Percentiles rank a stretch among this genome's conserved stretches.
These are phyloP conservation scores for Purpureocillium takamizusanense DNA, from an alignment of 2,329 filamentous ascomycete genomes.

Conservation along the genomic window DNA sequence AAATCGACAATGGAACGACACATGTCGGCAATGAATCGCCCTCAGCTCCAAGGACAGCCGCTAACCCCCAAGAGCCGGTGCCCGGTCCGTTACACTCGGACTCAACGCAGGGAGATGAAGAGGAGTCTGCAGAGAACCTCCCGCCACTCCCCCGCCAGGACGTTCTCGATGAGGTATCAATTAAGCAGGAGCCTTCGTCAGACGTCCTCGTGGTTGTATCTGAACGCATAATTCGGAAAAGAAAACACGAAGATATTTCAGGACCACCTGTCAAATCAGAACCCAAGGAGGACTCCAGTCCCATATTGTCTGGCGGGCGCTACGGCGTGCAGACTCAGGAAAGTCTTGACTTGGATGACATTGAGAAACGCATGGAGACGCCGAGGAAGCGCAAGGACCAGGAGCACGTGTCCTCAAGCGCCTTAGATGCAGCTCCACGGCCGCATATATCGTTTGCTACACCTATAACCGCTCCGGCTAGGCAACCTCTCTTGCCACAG, in stretches of 20 bases:
- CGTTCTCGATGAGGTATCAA: constrained; percentile 4
- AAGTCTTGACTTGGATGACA: constrained; percentile 47
- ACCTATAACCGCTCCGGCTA: not conserved
- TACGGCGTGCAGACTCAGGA: constrained; percentile 33
- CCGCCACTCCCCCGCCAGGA: constrained; percentile 11
- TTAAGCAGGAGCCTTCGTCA: constrained; percentile 47
- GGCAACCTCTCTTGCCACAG: too few relatives aligned
- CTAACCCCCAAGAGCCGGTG: constrained; percentile 5
- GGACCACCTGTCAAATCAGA: constrained; percentile 34
- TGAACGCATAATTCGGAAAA: constrained; percentile 39
- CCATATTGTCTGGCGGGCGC: constrained; percentile 11
- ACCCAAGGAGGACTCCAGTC: constrained; percentile 16
- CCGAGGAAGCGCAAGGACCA: constrained; percentile 24
- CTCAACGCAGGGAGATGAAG: constrained; percentile 18
- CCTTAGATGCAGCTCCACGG: not conserved
- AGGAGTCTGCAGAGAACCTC: constrained; percentile 14
- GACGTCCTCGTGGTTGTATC: constrained; percentile 42
- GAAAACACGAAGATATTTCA: constrained; percentile 25
- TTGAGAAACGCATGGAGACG: constrained; percentile 21
- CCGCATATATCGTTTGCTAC: constrained; percentile 7
- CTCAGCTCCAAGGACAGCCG: not conserved
- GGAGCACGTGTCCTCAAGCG: constrained; percentile 7
- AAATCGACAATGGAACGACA: too few relatives aligned
- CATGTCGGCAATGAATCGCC: not conserved
- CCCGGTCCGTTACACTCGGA: too few relatives aligned